Percentiles rank a stretch among this genome's conserved stretches.
Evolutionary conservation across 2,329 filamentous ascomycete genomes (phyloP).

Genomic region (Neofusicoccum parvum): DNA sequence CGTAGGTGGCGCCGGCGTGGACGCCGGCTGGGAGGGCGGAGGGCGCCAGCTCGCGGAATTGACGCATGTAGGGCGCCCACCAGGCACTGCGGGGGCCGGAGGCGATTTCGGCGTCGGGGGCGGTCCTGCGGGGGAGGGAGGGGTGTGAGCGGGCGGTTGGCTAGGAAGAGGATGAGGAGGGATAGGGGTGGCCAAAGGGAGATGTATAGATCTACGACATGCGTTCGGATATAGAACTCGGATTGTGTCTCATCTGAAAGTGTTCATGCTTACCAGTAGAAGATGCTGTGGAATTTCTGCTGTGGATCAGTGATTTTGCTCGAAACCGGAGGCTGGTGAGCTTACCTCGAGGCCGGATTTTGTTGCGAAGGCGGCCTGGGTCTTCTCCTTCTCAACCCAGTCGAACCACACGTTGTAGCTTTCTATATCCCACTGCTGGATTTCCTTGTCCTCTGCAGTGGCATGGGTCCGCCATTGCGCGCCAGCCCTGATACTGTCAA

Average conservation of each 20-base stretch:
- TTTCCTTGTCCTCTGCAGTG: constrained; percentile 31
- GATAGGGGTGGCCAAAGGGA: no score
- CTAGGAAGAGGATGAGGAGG: not conserved
- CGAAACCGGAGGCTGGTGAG: no score
- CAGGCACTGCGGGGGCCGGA: constrained; percentile 33
- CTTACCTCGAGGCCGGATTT: constrained; percentile 28
- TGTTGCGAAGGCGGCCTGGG: constrained; percentile 25
- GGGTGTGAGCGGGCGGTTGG: not conserved
- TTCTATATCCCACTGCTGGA: constrained; percentile 45
- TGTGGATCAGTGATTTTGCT: not conserved
- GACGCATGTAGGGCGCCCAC: constrained; percentile 41
- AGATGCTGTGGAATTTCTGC: constrained; percentile 22
- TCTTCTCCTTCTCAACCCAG: constrained; percentile 31
- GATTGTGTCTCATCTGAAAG: no score
- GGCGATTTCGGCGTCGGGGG: constrained; percentile 21
- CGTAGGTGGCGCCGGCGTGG: constrained; percentile 33
- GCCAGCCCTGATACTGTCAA: constrained; percentile 43
- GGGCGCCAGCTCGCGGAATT: constrained; percentile 32
- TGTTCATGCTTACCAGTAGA: constrained; percentile 12
- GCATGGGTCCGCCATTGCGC: constrained; percentile 52
- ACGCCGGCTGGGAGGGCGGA: constrained; percentile 26
- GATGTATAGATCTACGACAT: no score
- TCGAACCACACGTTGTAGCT: constrained; percentile 47
- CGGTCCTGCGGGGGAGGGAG: constrained; percentile 28
- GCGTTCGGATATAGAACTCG: no score